A percentile compares a stretch with the other conserved stretches of the same genome.
Evolutionary conservation across 1,139 yeast genomes (phyloP).

Genomic region (Yamadazyma sp.): DNA sequence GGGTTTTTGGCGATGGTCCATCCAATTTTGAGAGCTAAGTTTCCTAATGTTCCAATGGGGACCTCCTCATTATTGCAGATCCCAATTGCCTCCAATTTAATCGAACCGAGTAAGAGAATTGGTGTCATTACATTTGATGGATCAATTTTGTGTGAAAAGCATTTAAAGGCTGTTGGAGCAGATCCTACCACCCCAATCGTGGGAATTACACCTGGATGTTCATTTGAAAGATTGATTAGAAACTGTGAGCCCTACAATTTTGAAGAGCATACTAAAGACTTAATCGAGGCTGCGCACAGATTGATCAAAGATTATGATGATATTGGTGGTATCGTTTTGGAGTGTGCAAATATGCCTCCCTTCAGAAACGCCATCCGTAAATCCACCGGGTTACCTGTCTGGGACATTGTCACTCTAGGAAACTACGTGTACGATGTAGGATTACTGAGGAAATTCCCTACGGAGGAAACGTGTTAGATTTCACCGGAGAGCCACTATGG

Average conservation of each 20-base stretch:
- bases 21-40: conserved; percentile 15
- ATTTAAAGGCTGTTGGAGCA: conserved; percentile 25
- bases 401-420: conserved; percentile 21
- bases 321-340: conserved; percentile 25
- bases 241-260: conserved; percentile 23
- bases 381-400: conserved; percentile 19
- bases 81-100: conserved; percentile 21
- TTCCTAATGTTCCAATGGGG: conserved; percentile 25
- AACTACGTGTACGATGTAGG: conserved; percentile 13
- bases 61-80: conserved; percentile 27
- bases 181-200: conserved; percentile 18
- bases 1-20: conserved; percentile 28
- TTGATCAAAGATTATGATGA: conserved; percentile 14
- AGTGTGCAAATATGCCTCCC: conserved; percentile 29
- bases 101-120: conserved; percentile 19
- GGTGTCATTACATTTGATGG: conserved; percentile 29
- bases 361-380: conserved; percentile 18
- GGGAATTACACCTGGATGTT: conserved; percentile 19
- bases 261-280: conserved; percentile 12
- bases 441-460: conserved; percentile 8
- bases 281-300: conserved; percentile 12
- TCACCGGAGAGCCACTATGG: too few species aligned
- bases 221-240: conserved; percentile 18
- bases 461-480: conserved; percentile 1
- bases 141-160: conserved; percentile 19